Evolutionary conservation across 495 filamentous ascomycete genomes (phyloP).

Genomic region (Mycothermus thermophilus): DNA sequence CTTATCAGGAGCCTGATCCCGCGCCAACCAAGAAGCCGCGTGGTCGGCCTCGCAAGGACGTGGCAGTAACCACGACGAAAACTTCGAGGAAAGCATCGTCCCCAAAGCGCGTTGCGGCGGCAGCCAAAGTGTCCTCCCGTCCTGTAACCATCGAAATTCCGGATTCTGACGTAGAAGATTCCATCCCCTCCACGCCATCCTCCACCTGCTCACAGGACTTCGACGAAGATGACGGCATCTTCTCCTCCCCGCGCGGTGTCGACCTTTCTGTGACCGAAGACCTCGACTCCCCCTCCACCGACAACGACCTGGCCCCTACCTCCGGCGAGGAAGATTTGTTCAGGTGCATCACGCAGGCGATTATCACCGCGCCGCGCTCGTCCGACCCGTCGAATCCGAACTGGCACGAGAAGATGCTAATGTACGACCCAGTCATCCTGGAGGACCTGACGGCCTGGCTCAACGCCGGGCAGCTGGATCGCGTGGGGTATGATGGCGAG

Average conservation of each 20-base stretch:
- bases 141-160: constrained; percentile 52
- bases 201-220: no score
- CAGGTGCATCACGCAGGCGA: constrained; percentile 49
- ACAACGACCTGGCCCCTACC: constrained; percentile 17
- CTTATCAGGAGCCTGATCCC: not conserved
- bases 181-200: constrained; percentile 16
- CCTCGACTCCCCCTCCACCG: constrained; percentile 24
- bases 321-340: constrained; percentile 35
- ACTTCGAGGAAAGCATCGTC: constrained; percentile 4
- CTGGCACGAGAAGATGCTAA: constrained; percentile 84
- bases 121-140: no score
- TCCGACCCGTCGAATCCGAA: constrained; percentile 39
- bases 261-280: constrained; percentile 26
- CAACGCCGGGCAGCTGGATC: constrained; percentile 53
- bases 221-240: constrained; percentile 8
- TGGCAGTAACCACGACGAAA: constrained; percentile 4
- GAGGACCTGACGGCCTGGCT: constrained; percentile 81
- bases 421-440: constrained; percentile 83
- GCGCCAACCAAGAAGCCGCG: no score
- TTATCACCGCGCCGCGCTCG: constrained; percentile 39
- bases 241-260: constrained; percentile 19
- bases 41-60: constrained; percentile 13
- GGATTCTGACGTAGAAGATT: constrained; percentile 40
- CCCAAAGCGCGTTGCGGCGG: not conserved
- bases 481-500: constrained; percentile 51